These are phyloP conservation scores for Xylaria sp. DNA, from an alignment of 2,329 filamentous ascomycete genomes.

Conservation along the genomic window DNA sequence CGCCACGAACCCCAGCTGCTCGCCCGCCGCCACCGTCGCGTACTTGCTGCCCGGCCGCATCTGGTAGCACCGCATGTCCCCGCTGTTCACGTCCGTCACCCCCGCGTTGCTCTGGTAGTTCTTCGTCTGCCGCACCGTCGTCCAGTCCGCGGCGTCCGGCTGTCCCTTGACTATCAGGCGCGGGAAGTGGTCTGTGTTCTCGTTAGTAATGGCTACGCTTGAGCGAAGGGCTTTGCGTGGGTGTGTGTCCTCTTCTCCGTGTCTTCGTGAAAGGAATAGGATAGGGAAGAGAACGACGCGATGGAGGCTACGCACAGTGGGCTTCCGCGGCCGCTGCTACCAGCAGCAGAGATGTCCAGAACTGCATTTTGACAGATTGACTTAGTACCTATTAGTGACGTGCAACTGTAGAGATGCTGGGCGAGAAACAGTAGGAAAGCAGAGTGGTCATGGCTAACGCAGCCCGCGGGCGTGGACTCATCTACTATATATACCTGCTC, in stretches of 20 bases:
- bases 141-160: constrained; percentile 38
- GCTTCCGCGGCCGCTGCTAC: constrained; percentile 18
- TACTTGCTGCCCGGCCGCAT: constrained; percentile 28
- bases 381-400: neutral
- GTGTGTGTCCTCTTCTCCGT: neutral
- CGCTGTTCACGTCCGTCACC: constrained; percentile 41
- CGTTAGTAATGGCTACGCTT: neutral
- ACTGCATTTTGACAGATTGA: constrained; percentile 8
- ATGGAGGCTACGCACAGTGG: constrained; percentile 9
- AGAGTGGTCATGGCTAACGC: neutral
- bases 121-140: constrained; percentile 41
- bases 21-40: constrained; percentile 39
- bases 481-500: neutral
- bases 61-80: constrained; percentile 44
- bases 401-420: neutral
- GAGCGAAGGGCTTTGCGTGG: neutral
- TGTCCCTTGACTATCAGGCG: constrained; percentile 37
- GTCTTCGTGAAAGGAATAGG: neutral
- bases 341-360: constrained; percentile 15
- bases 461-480: neutral
- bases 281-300: neutral
- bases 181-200: constrained; percentile 39
- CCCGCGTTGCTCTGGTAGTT: constrained; percentile 44
- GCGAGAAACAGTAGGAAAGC: neutral
- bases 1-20: constrained; percentile 39